phyloP scores from a whole-genome alignment of 352 stramenopile genomes.

The Phytophthora podocarpi region DNA sequence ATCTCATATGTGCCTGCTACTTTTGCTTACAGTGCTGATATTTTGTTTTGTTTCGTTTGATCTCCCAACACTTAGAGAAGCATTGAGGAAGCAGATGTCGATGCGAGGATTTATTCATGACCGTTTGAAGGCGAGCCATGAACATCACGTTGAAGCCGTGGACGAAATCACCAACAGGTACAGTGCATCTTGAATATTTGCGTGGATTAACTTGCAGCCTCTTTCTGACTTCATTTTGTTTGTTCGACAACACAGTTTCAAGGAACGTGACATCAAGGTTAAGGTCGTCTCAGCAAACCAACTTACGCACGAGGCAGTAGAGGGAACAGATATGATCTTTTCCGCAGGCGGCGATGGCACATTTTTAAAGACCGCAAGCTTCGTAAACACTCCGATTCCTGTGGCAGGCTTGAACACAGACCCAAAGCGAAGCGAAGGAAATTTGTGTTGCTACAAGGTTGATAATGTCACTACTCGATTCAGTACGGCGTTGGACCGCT shows the following conservation, averaged over 20 bases:
- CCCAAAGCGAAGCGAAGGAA: conserved; percentile 82
- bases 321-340: conserved; percentile 87
- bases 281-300: conserved; percentile 80
- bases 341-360: conserved; percentile 86
- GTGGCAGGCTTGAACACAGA: conserved; percentile 89
- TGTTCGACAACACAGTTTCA: conserved; percentile 49
- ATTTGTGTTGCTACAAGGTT: conserved; percentile 87
- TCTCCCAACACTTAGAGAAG: conserved; percentile 55
- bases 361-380: conserved; percentile 88
- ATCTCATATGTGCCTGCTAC: not conserved
- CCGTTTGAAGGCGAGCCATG: conserved; percentile 83
- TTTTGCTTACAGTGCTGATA: conserved; percentile 8
- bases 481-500: conserved; percentile 62
- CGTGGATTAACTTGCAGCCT: not conserved
- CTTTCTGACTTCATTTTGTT: conserved; percentile 7
- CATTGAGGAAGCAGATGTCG: conserved; percentile 89
- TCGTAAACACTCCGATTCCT: conserved; percentile 85
- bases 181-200: not conserved
- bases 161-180: conserved; percentile 86
- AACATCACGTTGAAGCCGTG: conserved; percentile 84
- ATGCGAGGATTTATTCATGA: conserved; percentile 91
- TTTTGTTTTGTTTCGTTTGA: conserved; percentile 1
- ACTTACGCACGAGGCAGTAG: conserved; percentile 77
- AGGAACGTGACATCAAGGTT: conserved; percentile 69
- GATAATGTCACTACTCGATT: conserved; percentile 83